Evolutionary conservation across 2,329 filamentous ascomycete species (phyloP).

Genomic region (Arthrobotrys conoides): DNA sequence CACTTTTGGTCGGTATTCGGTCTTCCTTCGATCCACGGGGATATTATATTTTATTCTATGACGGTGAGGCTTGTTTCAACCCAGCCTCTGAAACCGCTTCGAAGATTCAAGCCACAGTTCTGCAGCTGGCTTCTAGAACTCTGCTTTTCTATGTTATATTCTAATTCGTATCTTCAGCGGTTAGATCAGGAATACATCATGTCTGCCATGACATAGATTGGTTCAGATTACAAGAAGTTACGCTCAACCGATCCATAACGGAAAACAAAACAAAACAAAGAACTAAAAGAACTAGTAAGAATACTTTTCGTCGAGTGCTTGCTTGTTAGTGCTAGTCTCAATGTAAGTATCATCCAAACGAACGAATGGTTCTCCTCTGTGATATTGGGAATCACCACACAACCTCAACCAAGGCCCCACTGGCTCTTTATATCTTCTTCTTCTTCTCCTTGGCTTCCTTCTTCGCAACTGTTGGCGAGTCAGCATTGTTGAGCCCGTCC

Average conservation of each 20-base stretch:
- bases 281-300: not conserved
- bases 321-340: constrained; percentile 6
- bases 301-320: constrained; percentile 3
- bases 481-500: constrained; percentile 65
- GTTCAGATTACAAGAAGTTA: constrained; percentile 19
- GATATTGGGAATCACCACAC: not conserved
- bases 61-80: constrained; percentile 28
- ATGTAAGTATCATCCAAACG: no score
- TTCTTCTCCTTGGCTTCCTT: constrained; percentile 68
- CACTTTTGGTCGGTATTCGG: constrained; percentile 12
- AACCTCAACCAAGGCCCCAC: not conserved
- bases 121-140: not conserved
- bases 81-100: constrained; percentile 33
- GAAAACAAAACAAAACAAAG: not conserved
- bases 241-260: constrained; percentile 5
- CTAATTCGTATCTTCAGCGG: constrained; percentile 2
- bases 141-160: no score
- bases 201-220: not conserved
- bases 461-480: constrained; percentile 66
- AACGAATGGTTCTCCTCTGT: no score
- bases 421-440: constrained; percentile 63
- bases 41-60: not conserved
- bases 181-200: not conserved
- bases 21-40: constrained; percentile 8
- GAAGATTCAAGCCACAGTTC: constrained; percentile 30